Conservation (phyloP, 169 alveolate species). For the Babesia ovis region DNA sequence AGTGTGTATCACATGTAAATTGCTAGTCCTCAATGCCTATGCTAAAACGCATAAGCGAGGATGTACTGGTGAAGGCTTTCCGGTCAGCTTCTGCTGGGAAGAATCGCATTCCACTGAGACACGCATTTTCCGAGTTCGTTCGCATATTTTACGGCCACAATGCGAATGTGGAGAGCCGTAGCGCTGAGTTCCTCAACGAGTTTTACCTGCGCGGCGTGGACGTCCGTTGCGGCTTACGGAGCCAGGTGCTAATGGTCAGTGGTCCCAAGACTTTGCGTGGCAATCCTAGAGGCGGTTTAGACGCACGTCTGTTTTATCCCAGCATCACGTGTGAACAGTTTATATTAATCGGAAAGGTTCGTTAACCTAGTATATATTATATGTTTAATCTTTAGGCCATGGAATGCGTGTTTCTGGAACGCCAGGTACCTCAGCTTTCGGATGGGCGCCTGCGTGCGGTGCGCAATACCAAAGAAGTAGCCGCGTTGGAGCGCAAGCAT, state of each 20-base stretch:
- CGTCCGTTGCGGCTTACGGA: constrained; percentile 50
- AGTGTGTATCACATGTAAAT: not conserved
- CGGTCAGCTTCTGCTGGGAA: constrained; percentile 27
- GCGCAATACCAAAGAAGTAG: constrained; percentile 3
- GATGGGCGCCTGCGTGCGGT: constrained; percentile 19
- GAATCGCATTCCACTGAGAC: constrained; percentile 46
- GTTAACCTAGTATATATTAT: not conserved
- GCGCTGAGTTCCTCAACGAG: constrained; percentile 58
- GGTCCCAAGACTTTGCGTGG: constrained; percentile 68
- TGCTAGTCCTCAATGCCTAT: not conserved
- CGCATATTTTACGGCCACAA: constrained; percentile 34
- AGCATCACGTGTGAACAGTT: constrained; percentile 61
- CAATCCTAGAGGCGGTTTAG: constrained; percentile 60
- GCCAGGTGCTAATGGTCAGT: constrained; percentile 67
- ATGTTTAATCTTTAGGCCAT: constrained; percentile 27
- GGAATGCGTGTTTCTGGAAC: constrained; percentile 51
- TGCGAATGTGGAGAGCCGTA: not conserved
- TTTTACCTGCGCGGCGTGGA: constrained; percentile 62
- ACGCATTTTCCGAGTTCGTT: constrained; percentile 41
- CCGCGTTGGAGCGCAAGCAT: constrained; percentile 15
- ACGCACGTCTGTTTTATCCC: constrained; percentile 53
- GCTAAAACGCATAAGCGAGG: constrained; percentile 51
- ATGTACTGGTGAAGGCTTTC: constrained; percentile 28
- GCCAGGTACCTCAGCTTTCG: constrained; percentile 31
- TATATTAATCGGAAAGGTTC: constrained; percentile 41